These are phyloP conservation scores for Hypomontagnella submonticulosa DNA, from an alignment of 495 filamentous ascomycete species.

Conservation along the genomic window DNA sequence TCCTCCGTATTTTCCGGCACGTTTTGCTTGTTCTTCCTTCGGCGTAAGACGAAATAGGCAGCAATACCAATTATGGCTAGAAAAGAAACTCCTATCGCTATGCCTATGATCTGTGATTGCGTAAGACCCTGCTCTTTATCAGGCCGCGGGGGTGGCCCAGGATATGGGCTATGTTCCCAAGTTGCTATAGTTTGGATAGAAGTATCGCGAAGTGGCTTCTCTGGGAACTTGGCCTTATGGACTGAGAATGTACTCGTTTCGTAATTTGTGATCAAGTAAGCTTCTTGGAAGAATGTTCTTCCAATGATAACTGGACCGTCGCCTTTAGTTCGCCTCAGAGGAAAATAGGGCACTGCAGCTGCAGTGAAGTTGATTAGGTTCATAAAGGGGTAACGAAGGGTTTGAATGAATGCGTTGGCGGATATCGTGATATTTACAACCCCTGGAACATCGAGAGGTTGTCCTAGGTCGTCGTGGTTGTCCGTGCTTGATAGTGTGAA, in stretches of 20 bases:
- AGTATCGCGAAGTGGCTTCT: slow-evolving; percentile 55
- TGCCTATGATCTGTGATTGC: slow-evolving; percentile 49
- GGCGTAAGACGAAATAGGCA: slow-evolving; percentile 47
- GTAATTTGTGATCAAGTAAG: slow-evolving; percentile 75
- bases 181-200: slow-evolving; percentile 61
- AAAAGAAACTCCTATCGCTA: slow-evolving; percentile 57
- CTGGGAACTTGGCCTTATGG: slow-evolving; percentile 65
- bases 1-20: slow-evolving; percentile 24
- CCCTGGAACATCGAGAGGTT: slow-evolving; percentile 55
- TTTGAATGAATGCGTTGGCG: slow-evolving; percentile 70
- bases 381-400: slow-evolving; percentile 66
- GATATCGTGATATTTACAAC: slow-evolving; percentile 71
- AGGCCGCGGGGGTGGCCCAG: slow-evolving; percentile 42
- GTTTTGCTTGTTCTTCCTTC: slow-evolving; percentile 38
- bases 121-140: slow-evolving; percentile 55
- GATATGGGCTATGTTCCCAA: slow-evolving; percentile 59
- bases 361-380: slow-evolving; percentile 58
- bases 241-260: slow-evolving; percentile 70
- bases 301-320: slow-evolving; percentile 71
- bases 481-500: slow-evolving; percentile 67
- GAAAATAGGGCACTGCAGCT: slow-evolving; percentile 68
- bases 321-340: slow-evolving; percentile 62
- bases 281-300: slow-evolving; percentile 76
- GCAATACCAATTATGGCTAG: slow-evolving; percentile 56
- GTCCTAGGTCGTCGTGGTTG: slow-evolving; percentile 56